A percentile compares a stretch with the other conserved stretches of the same genome.
Conservation (phyloP, 306 rosid species). For the Hippophae tibetana region DNA sequence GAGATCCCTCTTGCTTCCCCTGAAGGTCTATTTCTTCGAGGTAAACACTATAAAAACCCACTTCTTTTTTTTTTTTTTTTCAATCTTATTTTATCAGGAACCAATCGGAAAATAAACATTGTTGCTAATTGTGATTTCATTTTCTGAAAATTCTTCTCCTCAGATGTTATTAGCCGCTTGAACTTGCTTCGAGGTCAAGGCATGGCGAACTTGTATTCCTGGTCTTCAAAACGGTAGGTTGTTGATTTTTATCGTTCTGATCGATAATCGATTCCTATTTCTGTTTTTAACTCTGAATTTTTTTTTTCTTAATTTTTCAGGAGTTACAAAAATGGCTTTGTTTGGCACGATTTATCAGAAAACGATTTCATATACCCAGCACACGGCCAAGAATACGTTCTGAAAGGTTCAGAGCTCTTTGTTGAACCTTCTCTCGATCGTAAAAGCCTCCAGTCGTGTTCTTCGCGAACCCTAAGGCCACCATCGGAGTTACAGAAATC, state of each 20-base stretch:
- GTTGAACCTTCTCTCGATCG: constrained; percentile 28
- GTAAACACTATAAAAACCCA: constrained; percentile 16
- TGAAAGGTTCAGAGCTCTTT: constrained; percentile 81
- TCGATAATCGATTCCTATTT: neutral
- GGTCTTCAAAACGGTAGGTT: constrained; percentile 85
- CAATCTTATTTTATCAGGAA: too few species aligned
- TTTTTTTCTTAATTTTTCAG: constrained; percentile 20
- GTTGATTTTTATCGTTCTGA: neutral
- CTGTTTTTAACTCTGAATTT: too few species aligned
- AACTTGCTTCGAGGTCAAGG: constrained; percentile 73
- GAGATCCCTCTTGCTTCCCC: constrained; percentile 84
- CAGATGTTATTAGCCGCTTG: constrained; percentile 73
- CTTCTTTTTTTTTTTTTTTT: too few species aligned
- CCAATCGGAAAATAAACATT: too few species aligned
- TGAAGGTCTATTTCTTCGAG: constrained; percentile 81
- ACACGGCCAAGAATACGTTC: constrained; percentile 81
- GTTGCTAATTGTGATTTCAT: neutral
- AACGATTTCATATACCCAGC: constrained; percentile 82
- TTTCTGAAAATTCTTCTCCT: neutral
- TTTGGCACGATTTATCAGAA: constrained; percentile 91
- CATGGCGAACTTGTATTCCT: constrained; percentile 72
- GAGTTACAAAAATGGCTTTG: constrained; percentile 84
- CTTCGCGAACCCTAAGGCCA: constrained; percentile 43
- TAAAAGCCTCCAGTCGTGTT: constrained; percentile 27
- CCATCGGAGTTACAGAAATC: constrained; percentile 40